Evolutionary conservation across 2,329 filamentous ascomycete species (phyloP), one percentile per base, ranked within the genome.

Genomic region (Alternaria ethzedia): DNA sequence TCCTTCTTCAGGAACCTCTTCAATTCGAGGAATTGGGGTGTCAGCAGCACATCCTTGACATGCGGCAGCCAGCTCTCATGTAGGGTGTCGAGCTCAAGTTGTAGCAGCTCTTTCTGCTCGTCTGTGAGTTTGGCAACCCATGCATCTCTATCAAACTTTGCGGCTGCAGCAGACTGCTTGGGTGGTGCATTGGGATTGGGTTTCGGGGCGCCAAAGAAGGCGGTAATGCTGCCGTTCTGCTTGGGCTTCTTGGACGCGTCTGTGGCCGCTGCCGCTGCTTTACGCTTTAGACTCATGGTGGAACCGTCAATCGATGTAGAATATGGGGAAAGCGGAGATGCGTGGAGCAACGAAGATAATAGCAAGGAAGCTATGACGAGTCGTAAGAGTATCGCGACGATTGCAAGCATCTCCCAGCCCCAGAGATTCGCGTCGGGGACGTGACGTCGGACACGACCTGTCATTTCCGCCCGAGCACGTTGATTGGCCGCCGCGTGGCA

Each of bases 51-150:
- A 66, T 97, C 93, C 79, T 96, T 97, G 62, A 99, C 86, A 68
- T 92, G 89, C 15, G 90, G 89, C 66, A 99, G 85, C 95, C 96
- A 99, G 83, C 91, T 96, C 64, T 94, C 92, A 77, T 97, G 88
- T 64, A 99, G 83, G 0, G 94, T 97, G 47, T 96, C 89, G 70
- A 99, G 97, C 83, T 99, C 96, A 44, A 99, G 86, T 75, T 91
- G 86, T 52, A 99, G 86, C 50, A 98, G 84, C 56, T 90, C 86
- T 76, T 89, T 93, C 80, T 97, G 93, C 82, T 99, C 96, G 0
- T 87, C 81, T 0, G 88, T 94, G 66, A 99, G 85, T 61, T 88
- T 87, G 20, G 88, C 87, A n/a, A 94, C 85, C 96, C 96, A 99
- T 81, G 91, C 93, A 49, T 88, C 88, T 84, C 97, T 97, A 84